phyloP scores from a whole-genome alignment of 495 filamentous ascomycete species.

The Hypoxylon fuscum region DNA sequence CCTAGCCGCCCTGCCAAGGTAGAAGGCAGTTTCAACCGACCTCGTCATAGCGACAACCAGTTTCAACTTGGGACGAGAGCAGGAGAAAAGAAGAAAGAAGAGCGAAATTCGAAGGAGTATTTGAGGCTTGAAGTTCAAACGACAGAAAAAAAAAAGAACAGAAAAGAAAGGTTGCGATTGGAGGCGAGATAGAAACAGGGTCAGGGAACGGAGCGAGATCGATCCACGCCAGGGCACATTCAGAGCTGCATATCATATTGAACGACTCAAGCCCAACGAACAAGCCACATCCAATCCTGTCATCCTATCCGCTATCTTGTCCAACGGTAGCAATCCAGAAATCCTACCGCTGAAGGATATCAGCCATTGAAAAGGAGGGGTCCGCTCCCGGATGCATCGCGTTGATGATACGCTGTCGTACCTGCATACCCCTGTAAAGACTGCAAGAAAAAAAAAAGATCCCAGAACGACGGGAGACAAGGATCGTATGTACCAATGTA shows the following conservation, averaged over 20 bases:
- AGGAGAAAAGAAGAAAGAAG: neutral
- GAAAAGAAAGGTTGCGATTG: constrained; percentile 10
- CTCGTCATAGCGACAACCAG: constrained; percentile 7
- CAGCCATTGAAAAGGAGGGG: constrained; percentile 28
- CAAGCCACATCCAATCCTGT: constrained; percentile 33
- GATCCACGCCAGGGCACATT: constrained; percentile 26
- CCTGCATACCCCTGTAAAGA: constrained; percentile 34
- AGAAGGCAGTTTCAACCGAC: constrained; percentile 11
- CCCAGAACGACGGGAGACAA: constrained; percentile 34
- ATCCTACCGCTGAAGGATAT: constrained; percentile 27
- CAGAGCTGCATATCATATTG: constrained; percentile 36
- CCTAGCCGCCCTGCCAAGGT: neutral
- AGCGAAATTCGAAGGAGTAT: constrained; percentile 1
- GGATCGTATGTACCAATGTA: constrained; percentile 18
- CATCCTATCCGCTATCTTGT: constrained; percentile 26
- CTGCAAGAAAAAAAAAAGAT: constrained; percentile 25
- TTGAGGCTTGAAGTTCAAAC: constrained; percentile 26
- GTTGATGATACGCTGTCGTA: constrained; percentile 34
- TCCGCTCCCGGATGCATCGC: constrained; percentile 19
- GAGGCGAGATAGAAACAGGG: constrained; percentile 16
- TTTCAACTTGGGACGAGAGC: neutral
- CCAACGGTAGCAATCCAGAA: constrained; percentile 29
- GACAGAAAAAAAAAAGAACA: constrained; percentile 6
- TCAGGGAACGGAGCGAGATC: constrained; percentile 17
- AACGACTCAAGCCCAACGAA: constrained; percentile 6